phyloP scores from a whole-genome alignment of 257 asterid genomes.

The Jacaranda mimosifolia region DNA sequence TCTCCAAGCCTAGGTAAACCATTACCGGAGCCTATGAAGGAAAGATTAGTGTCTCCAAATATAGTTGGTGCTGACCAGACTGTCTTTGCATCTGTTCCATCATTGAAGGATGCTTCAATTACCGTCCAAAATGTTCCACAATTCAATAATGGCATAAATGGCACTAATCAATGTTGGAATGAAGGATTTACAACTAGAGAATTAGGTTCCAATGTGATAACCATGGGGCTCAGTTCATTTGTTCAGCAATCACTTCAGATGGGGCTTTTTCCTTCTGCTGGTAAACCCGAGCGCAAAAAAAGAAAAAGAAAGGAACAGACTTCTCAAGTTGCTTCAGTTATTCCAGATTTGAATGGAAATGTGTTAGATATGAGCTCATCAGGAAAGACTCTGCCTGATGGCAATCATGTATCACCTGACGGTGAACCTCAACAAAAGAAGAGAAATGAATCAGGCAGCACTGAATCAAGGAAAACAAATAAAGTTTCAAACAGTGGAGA shows the following conservation, averaged over 20 bases:
- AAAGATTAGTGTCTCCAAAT: conserved; percentile 35
- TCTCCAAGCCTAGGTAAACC: conserved; percentile 34
- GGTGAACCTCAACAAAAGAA: conserved; percentile 41
- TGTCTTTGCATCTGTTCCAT: conserved; percentile 37
- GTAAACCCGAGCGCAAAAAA: conserved; percentile 44
- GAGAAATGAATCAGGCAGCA: conserved; percentile 34
- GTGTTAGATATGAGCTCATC: conserved; percentile 36
- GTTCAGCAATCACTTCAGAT: conserved; percentile 33
- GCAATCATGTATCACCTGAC: conserved; percentile 35
- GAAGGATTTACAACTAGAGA: conserved; percentile 32
- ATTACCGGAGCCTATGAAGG: conserved; percentile 44
- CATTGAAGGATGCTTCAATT: conserved; percentile 38
- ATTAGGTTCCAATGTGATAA: conserved; percentile 29
- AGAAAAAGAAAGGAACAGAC: conserved; percentile 55
- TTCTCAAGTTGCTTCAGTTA: conserved; percentile 41
- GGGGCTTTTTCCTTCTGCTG: conserved; percentile 33
- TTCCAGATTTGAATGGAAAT: conserved; percentile 81
- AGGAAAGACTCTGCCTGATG: conserved; percentile 41
- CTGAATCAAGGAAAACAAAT: conserved; percentile 20
- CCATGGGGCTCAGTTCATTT: conserved; percentile 37
- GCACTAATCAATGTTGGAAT: conserved; percentile 19
- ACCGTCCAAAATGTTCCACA: conserved; percentile 36
- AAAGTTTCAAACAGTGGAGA: conserved; percentile 30
- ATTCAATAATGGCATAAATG: conserved; percentile 30
- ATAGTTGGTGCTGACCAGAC: conserved; percentile 24